Conservation (phyloP, 169 alveolate species). For the Plasmodium berghei region DNA sequence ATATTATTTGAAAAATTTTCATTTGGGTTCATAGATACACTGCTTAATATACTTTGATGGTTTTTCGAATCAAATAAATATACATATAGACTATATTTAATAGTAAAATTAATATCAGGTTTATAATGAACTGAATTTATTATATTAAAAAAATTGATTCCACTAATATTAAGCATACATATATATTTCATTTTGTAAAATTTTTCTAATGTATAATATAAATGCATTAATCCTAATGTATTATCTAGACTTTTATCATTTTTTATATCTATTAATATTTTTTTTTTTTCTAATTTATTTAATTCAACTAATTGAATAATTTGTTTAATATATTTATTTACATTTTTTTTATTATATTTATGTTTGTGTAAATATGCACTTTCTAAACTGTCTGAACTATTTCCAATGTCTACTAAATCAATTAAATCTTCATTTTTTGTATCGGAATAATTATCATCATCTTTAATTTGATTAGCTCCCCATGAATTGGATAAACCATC, state of each 20-base stretch:
- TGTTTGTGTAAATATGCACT: conserved; percentile 76
- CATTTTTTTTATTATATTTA: conserved; percentile 64
- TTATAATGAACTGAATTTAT: conserved; percentile 60
- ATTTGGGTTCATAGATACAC: conserved; percentile 3
- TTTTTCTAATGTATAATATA: conserved; percentile 72
- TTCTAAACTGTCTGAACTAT: conserved; percentile 70
- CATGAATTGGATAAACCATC: no score
- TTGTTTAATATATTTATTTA: conserved; percentile 49
- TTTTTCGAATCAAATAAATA: conserved; percentile 49
- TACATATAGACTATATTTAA: conserved; percentile 60
- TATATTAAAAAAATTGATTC: conserved; percentile 33
- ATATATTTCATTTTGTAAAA: conserved; percentile 71
- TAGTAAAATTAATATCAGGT: conserved; percentile 61
- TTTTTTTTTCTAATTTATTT: conserved; percentile 57
- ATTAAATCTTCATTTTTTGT: conserved; percentile 24
- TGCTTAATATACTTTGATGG: conserved; percentile 28
- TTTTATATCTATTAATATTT: conserved; percentile 68
- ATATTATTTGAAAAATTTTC: conserved; percentile 28
- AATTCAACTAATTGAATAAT: conserved; percentile 40
- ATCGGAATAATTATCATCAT: no score
- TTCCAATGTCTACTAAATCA: conserved; percentile 53
- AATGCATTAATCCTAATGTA: conserved; percentile 53
- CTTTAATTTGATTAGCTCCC: no score
- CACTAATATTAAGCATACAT: conserved; percentile 45
- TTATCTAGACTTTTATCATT: conserved; percentile 34